Percentiles rank a stretch among this genome's conserved stretches.
phyloP scores from a whole-genome alignment of 139 green algal species.

The Picocystis salinarum region DNA sequence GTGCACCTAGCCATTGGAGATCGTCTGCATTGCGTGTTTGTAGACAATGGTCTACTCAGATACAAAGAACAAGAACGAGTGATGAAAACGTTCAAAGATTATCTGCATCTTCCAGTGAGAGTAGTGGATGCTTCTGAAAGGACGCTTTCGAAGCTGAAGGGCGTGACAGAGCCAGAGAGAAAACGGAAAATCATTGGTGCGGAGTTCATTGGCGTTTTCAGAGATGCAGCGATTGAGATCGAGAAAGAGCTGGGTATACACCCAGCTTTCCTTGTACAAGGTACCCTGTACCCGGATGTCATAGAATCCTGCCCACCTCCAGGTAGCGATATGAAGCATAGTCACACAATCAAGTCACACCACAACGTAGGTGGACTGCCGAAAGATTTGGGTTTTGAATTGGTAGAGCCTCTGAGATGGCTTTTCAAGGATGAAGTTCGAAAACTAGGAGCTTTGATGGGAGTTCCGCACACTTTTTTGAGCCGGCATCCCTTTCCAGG shows the following conservation, averaged over 20 bases:
- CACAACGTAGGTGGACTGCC: constrained; percentile 98
- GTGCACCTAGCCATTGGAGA: constrained; percentile 85
- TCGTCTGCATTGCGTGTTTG: constrained; percentile 96
- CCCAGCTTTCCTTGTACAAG: constrained; percentile 54
- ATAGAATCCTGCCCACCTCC: constrained; percentile 95
- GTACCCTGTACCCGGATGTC: constrained; percentile 96
- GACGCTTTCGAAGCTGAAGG: constrained; percentile 28
- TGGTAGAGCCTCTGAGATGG: constrained; percentile 92
- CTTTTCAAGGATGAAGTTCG: constrained; percentile 88
- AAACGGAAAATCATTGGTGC: constrained; percentile 94
- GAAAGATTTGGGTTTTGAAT: constrained; percentile 85
- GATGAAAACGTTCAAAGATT: constrained; percentile 81
- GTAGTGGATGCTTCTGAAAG: constrained; percentile 45
- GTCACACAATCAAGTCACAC: constrained; percentile 98
- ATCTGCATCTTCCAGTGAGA: constrained; percentile 94
- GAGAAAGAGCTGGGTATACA: constrained; percentile 45
- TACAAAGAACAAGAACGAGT: constrained; percentile 82
- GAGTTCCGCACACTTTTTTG: constrained; percentile 69
- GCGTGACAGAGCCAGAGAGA: constrained; percentile 77
- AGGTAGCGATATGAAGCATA: constrained; percentile 85
- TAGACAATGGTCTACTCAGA: constrained; percentile 93
- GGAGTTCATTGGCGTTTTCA: constrained; percentile 68
- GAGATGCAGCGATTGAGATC: constrained; percentile 53
- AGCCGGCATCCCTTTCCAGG: constrained; percentile 86
- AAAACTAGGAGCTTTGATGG: constrained; percentile 16